Base-by-base conservation (phyloP, 257 asterid genomes). In the Agastache rugosa region DNA sequence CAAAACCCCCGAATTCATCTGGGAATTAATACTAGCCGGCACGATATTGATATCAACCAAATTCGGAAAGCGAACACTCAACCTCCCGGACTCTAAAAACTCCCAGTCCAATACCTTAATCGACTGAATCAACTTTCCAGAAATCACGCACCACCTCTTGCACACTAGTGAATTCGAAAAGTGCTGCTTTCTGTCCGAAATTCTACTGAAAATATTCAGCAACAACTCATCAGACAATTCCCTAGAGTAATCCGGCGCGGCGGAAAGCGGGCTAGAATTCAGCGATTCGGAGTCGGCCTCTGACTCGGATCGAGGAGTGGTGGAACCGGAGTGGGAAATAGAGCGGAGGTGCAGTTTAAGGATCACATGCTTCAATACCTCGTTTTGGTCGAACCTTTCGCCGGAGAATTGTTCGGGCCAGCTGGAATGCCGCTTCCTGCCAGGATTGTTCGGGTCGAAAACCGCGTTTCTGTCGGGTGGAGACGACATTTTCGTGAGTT, bases 81-180 rank as follows among this genome's bases (percentile, higher is more conserved):
- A 83, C 83, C 96, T 89, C 76, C 96, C 98, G 16, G 96, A 93
- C 63, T 86, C 93, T 70, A 93, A 45, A 79, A 91, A 91, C 59
- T 89, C 98, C 98, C 98, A 91, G 48, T 93, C 96, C 75, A 86
- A 62, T 22, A 93, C 59, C 87, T 77, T 89, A 71, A 93, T 73
- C 31, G 86, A 81, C 37, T 61, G 79, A 56, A 91, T 85, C 72
- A 91, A 74, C 80, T 78, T 91, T 29, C 97, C 98, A 72, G 82
- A 85, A 17, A 91, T 53, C 75, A 75, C 59, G 63, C 87, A 81
- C 98, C 97, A 93, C 78, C 92, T 80, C 84, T 76, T 89, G 87
- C 98, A 91, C 51, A 91, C 98, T 77, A 85, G 65, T 0, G 96
- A 81, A 81, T 86, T 87, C 53, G 83, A 78, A 25, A 84, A 4